These are phyloP conservation scores for Aspergillus bridgeri DNA, from an alignment of 495 filamentous ascomycete genomes.

Conservation along the genomic window DNA sequence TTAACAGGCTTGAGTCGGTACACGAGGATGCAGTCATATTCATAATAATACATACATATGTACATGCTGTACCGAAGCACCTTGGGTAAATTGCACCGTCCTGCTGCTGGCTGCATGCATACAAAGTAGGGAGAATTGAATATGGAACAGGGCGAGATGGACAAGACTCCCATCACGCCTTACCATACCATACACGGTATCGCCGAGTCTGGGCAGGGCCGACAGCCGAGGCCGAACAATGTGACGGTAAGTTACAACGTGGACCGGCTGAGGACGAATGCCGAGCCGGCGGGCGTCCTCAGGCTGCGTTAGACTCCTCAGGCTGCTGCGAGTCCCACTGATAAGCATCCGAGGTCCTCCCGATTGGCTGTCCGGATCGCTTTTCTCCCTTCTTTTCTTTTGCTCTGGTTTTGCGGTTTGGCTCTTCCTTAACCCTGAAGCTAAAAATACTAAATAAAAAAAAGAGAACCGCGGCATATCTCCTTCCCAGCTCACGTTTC, in stretches of 20 bases:
- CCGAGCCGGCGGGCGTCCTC: constrained; percentile 24
- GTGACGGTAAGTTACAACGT: constrained; percentile 20
- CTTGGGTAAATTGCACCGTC: too few species aligned
- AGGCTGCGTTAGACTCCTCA: constrained; percentile 14
- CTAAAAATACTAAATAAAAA: too few species aligned
- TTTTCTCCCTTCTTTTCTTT: not conserved
- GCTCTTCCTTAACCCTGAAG: not conserved
- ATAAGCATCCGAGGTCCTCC: not conserved
- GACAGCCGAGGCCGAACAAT: constrained; percentile 26
- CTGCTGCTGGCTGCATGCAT: too few species aligned
- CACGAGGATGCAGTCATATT: too few species aligned
- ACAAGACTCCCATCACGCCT: too few species aligned
- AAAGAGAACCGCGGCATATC: constrained; percentile 6
- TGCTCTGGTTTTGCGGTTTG: not conserved
- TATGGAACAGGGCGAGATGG: too few species aligned
- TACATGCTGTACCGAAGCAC: too few species aligned
- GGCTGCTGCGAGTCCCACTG: not conserved
- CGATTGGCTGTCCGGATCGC: constrained; percentile 3
- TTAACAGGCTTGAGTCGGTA: too few species aligned
- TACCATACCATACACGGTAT: not conserved
- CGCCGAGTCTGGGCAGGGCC: not conserved
- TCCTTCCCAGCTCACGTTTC: too few species aligned
- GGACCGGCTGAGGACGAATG: constrained; percentile 25
- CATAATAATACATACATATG: too few species aligned
- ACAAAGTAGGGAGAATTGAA: too few species aligned